These are phyloP conservation scores for Dicorynia guianensis DNA, from an alignment of 306 rosid genomes.

Conservation along the genomic window DNA sequence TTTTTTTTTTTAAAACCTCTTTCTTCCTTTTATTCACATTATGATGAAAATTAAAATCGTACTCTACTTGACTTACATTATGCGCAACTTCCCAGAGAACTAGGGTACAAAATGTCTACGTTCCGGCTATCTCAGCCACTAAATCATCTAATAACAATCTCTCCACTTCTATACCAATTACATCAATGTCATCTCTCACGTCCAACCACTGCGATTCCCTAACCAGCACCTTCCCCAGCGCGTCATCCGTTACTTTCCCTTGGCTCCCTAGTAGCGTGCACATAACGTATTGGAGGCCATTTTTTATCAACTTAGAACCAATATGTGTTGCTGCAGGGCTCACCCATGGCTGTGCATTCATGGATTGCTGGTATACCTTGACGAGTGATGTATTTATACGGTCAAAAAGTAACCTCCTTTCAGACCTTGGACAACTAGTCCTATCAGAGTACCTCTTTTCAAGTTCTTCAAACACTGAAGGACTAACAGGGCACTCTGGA, in stretches of 20 bases:
- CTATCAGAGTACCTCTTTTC: slow-evolving; percentile 64
- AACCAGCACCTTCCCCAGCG: slow-evolving; percentile 57
- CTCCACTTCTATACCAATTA: slow-evolving; percentile 74
- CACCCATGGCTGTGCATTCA: slow-evolving; percentile 64
- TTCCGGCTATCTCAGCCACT: slow-evolving; percentile 62
- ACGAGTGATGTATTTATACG: slow-evolving; percentile 67
- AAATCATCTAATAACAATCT: slow-evolving; percentile 67
- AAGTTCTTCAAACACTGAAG: slow-evolving; percentile 65
- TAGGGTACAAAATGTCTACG: slow-evolving; percentile 52
- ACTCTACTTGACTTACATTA: slow-evolving; percentile 55
- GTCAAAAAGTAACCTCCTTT: slow-evolving; percentile 83
- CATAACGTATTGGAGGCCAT: slow-evolving; percentile 54
- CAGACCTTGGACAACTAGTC: slow-evolving; percentile 61
- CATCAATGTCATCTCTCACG: slow-evolving; percentile 62
- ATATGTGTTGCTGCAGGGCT: slow-evolving; percentile 33
- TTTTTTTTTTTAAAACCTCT: too few relatives aligned
- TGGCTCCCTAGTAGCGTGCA: slow-evolving; percentile 51
- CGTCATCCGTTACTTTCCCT: slow-evolving; percentile 57
- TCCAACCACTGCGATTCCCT: slow-evolving; percentile 65
- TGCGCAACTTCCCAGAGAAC: slow-evolving; percentile 35
- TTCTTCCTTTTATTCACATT: slow-evolving; percentile 55
- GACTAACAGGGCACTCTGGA: slow-evolving; percentile 71
- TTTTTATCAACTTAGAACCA: slow-evolving; percentile 45
- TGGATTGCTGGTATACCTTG: slow-evolving; percentile 59
- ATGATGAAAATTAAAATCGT: slow-evolving; percentile 54